Conservation (phyloP, 2,329 filamentous ascomycete species). For the Colletotrichum lindemuthianum region DNA sequence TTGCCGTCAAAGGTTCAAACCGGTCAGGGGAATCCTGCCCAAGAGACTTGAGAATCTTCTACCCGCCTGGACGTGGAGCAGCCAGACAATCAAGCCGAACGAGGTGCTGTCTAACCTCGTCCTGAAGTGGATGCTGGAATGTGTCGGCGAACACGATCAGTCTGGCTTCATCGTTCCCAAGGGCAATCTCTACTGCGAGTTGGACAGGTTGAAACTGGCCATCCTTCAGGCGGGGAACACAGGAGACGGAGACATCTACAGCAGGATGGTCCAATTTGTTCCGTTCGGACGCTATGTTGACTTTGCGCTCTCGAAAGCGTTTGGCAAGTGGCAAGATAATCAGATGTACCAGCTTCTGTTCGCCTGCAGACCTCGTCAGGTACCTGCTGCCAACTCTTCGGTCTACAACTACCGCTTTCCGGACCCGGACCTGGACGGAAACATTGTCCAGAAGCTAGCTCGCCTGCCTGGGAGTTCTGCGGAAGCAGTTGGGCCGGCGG, state of each 20-base stretch:
- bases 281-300: slow-evolving; percentile 20
- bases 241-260: slow-evolving; percentile 26
- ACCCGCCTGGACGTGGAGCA: slow-evolving; percentile 40
- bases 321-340: slow-evolving; percentile 17
- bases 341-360: slow-evolving; percentile 25
- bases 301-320: slow-evolving; percentile 1
- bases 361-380: slow-evolving; percentile 4
- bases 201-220: slow-evolving; percentile 12
- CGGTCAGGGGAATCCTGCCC: slow-evolving; percentile 29
- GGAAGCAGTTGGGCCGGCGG: not conserved
- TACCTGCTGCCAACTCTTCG: slow-evolving; percentile 10
- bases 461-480: slow-evolving; percentile 11
- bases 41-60: slow-evolving; percentile 41
- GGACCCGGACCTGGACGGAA: slow-evolving; percentile 18
- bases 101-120: slow-evolving; percentile 38
- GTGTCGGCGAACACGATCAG: slow-evolving; percentile 25
- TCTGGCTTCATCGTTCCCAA: slow-evolving; percentile 32
- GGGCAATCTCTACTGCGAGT: slow-evolving; percentile 1
- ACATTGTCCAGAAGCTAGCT: slow-evolving; percentile 21
- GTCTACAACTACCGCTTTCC: slow-evolving; percentile 30
- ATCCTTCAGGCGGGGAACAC: not conserved
- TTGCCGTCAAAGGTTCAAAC: slow-evolving; percentile 37
- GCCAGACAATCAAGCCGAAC: slow-evolving; percentile 37
- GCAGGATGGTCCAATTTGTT: slow-evolving; percentile 2
- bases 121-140: slow-evolving; percentile 39